Evolutionary conservation across 2,329 filamentous ascomycete species (phyloP).

Genomic region (Ceratocystis destructans): DNA sequence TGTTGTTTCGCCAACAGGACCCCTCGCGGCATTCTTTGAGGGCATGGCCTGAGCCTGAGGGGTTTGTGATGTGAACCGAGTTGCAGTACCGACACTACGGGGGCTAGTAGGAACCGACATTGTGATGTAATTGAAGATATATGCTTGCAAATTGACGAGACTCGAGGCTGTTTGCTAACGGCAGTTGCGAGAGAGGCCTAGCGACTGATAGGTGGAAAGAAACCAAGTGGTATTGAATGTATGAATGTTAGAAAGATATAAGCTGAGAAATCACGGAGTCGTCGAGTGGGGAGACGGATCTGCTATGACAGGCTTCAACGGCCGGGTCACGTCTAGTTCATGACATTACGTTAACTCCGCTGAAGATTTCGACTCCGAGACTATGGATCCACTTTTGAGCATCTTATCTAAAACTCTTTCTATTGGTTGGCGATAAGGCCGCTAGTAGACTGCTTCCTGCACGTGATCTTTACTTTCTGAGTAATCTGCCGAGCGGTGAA

Average conservation of each 20-base stretch:
- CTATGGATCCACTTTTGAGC: conserved; percentile 1
- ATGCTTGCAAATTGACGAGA: not conserved
- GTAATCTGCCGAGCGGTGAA: conserved; percentile 16
- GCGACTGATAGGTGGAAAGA: not conserved
- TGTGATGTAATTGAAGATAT: conserved; percentile 10
- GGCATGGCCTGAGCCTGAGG: conserved; percentile 54
- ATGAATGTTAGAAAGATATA: not conserved
- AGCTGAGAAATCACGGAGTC: not conserved
- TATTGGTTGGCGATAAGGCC: conserved; percentile 16
- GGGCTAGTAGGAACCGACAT: conserved; percentile 37
- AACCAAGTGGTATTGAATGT: not conserved
- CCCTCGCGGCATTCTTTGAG: conserved; percentile 25
- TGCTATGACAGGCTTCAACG: conserved; percentile 6
- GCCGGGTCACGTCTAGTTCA: conserved; percentile 10
- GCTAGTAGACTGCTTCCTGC: not conserved
- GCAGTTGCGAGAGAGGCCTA: not conserved
- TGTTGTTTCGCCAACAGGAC: conserved; percentile 43
- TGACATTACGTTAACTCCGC: conserved; percentile 13
- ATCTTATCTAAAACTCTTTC: conserved; percentile 10
- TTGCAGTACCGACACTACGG: conserved; percentile 64
- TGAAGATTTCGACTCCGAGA: conserved; percentile 10
- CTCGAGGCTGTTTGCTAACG: not conserved
- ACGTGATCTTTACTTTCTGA: conserved; percentile 15
- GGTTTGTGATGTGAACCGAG: conserved; percentile 46
- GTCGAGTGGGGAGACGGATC: not conserved